phyloP scores from a whole-genome alignment of 305 asterid genomes.

The Coffea humblotiana region DNA sequence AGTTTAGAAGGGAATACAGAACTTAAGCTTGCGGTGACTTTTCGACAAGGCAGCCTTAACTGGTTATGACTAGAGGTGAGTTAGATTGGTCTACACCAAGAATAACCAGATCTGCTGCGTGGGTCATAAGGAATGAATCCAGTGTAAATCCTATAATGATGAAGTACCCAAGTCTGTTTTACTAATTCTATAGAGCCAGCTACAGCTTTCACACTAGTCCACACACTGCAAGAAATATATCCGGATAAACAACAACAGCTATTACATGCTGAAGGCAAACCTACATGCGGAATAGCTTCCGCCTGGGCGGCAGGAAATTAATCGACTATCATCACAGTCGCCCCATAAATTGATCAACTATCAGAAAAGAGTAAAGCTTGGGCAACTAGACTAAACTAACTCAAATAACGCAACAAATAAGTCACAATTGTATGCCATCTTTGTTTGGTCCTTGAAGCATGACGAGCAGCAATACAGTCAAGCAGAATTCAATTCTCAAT shows the following conservation, averaged over 20 bases:
- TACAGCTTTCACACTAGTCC: not conserved
- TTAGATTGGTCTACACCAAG: not conserved
- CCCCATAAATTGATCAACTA: not conserved
- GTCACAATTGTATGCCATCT: not conserved
- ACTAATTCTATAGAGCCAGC: not conserved
- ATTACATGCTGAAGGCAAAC: not conserved
- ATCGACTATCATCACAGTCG: not conserved
- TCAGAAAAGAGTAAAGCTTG: not conserved
- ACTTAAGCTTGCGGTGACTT: not conserved
- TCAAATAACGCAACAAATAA: not conserved
- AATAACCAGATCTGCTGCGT: not conserved
- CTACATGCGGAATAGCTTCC: not conserved
- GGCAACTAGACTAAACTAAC: not conserved
- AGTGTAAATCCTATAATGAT: not conserved
- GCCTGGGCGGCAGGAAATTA: not conserved
- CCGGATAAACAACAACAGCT: not conserved
- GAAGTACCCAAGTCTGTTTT: not conserved
- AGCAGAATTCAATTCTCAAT: not conserved
- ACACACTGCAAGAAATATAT: not conserved
- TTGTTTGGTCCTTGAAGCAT: not conserved
- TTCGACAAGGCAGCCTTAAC: not conserved
- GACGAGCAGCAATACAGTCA: not conserved
- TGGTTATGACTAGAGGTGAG: not conserved
- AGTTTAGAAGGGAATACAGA: not conserved
- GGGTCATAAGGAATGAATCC: not conserved